These are phyloP conservation scores for Aurifilum marmelostoma DNA, from an alignment of 2,329 filamentous ascomycete genomes.

Conservation along the genomic window DNA sequence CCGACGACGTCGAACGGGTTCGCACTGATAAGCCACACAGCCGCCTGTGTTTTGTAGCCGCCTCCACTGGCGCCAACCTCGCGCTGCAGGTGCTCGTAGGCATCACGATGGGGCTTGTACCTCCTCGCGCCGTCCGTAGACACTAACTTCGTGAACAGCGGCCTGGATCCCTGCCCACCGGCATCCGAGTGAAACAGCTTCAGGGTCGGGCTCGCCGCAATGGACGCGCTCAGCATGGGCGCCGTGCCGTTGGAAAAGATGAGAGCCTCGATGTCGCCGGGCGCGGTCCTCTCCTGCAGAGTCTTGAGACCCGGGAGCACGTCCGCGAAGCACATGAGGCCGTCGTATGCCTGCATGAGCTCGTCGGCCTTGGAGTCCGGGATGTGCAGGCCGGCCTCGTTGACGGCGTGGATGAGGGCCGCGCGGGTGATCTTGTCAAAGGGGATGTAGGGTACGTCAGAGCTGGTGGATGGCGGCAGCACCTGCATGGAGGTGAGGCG, in stretches of 20 bases:
- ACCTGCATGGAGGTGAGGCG: slow-evolving; percentile 68
- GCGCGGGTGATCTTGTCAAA: slow-evolving; percentile 21
- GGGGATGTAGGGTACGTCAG: slow-evolving; percentile 40
- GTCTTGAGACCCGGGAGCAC: slow-evolving; percentile 66
- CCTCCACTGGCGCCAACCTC: slow-evolving; percentile 49
- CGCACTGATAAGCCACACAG: slow-evolving; percentile 69
- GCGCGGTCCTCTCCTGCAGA: slow-evolving; percentile 57
- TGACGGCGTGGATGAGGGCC: slow-evolving; percentile 12
- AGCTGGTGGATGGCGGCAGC: slow-evolving; percentile 41
- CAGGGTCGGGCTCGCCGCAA: slow-evolving; percentile 60
- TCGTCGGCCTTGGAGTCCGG: slow-evolving; percentile 15
- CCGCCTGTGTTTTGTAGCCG: slow-evolving; percentile 34
- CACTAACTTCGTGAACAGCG: slow-evolving; percentile 58
- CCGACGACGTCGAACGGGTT: slow-evolving; percentile 77
- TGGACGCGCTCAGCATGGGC: slow-evolving; percentile 46
- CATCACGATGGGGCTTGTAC: slow-evolving; percentile 68
- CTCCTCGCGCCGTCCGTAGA: slow-evolving; percentile 62
- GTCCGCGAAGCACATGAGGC: slow-evolving; percentile 55
- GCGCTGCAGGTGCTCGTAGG: slow-evolving; percentile 63
- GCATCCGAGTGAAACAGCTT: slow-evolving; percentile 37
- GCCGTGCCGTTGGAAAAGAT: slow-evolving; percentile 69
- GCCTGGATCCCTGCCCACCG: slow-evolving; percentile 22
- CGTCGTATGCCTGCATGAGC: slow-evolving; percentile 47
- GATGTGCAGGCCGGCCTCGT: slow-evolving; percentile 46
- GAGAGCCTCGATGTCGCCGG: slow-evolving; percentile 48